phyloP scores from a whole-genome alignment of 2,329 filamentous ascomycete species.

The Colletotrichum sp. region DNA sequence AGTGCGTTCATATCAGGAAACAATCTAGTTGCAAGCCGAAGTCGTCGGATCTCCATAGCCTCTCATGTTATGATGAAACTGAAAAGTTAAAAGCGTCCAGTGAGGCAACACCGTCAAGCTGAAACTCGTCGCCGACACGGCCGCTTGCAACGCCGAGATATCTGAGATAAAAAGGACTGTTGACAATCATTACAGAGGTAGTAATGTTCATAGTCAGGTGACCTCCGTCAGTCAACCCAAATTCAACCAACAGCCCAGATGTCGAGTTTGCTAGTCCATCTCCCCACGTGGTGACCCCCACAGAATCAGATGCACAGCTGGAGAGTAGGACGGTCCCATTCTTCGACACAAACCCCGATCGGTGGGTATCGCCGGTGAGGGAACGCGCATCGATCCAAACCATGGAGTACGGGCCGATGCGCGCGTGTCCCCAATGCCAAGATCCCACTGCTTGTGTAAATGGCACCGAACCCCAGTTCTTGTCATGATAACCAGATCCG shows the following conservation, averaged over 20 bases:
- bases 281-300: neutral
- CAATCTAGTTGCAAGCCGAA: neutral
- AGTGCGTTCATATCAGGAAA: neutral
- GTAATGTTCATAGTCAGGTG: neutral
- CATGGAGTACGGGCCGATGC: neutral
- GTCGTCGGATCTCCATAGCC: neutral
- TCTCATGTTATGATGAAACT: neutral
- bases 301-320: neutral
- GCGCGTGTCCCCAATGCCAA: neutral
- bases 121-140: neutral
- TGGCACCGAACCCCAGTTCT: neutral
- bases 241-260: neutral
- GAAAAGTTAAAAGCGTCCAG: neutral
- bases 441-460: neutral
- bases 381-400: neutral
- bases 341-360: neutral
- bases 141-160: neutral
- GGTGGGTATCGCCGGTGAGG: neutral
- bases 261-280: neutral
- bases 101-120: neutral
- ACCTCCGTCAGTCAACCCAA: neutral
- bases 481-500: neutral
- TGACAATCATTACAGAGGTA: fast-evolving
- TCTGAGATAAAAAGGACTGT: neutral
- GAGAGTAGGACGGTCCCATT: neutral